phyloP scores from a whole-genome alignment of 163 green algal genomes.

The Trebouxiophyceae sp. region DNA sequence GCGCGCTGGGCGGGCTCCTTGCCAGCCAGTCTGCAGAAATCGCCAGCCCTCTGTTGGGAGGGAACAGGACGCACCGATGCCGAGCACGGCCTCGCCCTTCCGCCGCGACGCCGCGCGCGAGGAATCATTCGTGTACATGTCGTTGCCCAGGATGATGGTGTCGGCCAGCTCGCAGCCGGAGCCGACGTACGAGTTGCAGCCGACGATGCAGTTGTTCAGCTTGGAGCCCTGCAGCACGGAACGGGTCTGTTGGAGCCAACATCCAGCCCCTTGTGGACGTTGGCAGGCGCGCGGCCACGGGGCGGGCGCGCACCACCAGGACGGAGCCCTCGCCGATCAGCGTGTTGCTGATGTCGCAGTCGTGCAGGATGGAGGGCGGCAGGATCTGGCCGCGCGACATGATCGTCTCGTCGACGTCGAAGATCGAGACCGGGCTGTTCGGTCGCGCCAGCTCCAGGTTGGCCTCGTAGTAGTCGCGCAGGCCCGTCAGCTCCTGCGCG shows the following conservation, averaged over 20 bases:
- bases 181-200: slow-evolving; percentile 36
- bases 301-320: slow-evolving; percentile 15
- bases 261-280: not conserved
- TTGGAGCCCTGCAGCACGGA: slow-evolving; percentile 25
- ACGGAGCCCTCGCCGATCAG: slow-evolving; percentile 49
- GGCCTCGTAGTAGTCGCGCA: slow-evolving; percentile 83
- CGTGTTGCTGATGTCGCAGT: slow-evolving; percentile 35
- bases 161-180: slow-evolving; percentile 30
- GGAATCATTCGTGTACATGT: slow-evolving; percentile 32
- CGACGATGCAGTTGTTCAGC: slow-evolving; percentile 26
- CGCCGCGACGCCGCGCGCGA: slow-evolving; percentile 8
- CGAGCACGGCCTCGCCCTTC: slow-evolving; percentile 31
- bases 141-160: slow-evolving; percentile 41
- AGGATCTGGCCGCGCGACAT: slow-evolving; percentile 51
- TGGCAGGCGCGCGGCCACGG: not conserved
- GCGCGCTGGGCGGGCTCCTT: not conserved
- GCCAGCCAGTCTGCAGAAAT: not conserved
- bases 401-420: slow-evolving; percentile 55
- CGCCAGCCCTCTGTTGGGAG: not conserved
- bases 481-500: slow-evolving; percentile 34
- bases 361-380: slow-evolving; percentile 54
- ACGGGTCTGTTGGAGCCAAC: too few relatives aligned
- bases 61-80: slow-evolving; percentile 23
- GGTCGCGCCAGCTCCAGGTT: slow-evolving; percentile 83
- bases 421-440: slow-evolving; percentile 52